Evolutionary conservation across 164 flowering plant genomes (phyloP).

Genomic region (Sedum album): DNA sequence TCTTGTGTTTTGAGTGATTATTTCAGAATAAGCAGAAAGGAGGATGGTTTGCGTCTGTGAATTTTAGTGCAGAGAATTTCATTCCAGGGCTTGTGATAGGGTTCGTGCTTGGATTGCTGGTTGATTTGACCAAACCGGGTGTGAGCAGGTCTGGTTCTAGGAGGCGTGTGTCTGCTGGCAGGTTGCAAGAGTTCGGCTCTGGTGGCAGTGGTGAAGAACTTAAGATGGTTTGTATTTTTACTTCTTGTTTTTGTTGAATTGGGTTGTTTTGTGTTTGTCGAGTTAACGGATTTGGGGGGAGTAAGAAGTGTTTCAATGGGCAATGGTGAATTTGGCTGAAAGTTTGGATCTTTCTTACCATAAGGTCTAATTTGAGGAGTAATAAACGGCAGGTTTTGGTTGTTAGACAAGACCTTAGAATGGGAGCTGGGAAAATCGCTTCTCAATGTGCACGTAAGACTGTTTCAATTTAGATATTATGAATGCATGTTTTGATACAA

Average conservation of each 20-base stretch:
- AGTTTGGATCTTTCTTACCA: not conserved
- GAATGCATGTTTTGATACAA: not conserved
- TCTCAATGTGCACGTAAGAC: constrained; percentile 98
- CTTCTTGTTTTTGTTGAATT: not conserved
- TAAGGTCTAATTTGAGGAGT: not conserved
- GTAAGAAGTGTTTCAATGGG: not conserved
- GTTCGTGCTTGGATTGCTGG: not conserved
- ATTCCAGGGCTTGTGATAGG: not conserved
- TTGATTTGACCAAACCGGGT: constrained; percentile 1
- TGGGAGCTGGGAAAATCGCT: constrained; percentile 90
- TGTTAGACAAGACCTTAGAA: constrained; percentile 86
- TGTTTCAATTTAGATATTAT: not conserved
- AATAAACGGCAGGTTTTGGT: constrained; percentile 66
- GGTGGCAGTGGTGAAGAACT: constrained; percentile 42
- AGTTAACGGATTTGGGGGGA: not conserved
- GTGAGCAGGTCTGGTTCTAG: not conserved
- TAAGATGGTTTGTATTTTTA: constrained; percentile 50
- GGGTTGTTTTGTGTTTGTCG: constrained; percentile 4
- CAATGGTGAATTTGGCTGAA: not conserved
- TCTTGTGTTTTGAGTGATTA: not conserved
- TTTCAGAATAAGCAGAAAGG: not conserved
- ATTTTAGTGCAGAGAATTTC: not conserved
- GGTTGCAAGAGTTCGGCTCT: not conserved
- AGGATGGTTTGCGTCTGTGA: constrained; percentile 16
- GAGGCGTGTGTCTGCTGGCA: not conserved